Conservation (phyloP, 345 rosid species). For the Syzygium oleosum region DNA sequence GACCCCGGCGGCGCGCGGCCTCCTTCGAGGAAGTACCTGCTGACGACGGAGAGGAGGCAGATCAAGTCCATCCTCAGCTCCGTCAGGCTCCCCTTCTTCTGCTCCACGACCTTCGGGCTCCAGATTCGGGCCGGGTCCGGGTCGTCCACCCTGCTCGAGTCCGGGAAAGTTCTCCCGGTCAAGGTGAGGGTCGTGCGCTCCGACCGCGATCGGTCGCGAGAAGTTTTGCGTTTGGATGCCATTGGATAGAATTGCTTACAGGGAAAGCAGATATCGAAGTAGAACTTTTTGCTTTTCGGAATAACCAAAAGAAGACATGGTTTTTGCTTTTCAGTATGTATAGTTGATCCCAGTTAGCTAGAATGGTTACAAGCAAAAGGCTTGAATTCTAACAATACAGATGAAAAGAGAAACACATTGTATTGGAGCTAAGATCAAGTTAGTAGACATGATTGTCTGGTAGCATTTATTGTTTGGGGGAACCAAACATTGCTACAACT, state of each 20-base stretch:
- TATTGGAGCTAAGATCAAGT: background rate
- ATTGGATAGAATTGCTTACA: background rate
- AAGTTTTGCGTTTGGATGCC: background rate
- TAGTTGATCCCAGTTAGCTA: background rate
- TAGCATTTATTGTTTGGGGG: background rate
- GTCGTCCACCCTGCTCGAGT: slow-evolving; percentile 49
- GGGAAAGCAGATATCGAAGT: too few species aligned
- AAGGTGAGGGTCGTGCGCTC: slow-evolving; percentile 31
- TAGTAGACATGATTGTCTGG: background rate
- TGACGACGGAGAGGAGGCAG: slow-evolving; percentile 70
- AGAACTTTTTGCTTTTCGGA: too few species aligned
- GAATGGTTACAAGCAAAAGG: background rate
- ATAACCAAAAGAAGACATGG: too few species aligned
- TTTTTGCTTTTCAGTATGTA: background rate
- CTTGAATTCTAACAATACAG: background rate
- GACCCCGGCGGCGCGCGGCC: slow-evolving; percentile 19
- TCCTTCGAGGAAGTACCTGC: slow-evolving; percentile 49
- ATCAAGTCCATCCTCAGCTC: slow-evolving; percentile 55
- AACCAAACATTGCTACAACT: background rate
- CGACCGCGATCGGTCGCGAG: background rate
- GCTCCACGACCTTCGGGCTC: slow-evolving; percentile 69
- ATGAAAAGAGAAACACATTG: background rate
- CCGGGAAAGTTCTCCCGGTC: slow-evolving; percentile 74
- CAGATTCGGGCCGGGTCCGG: slow-evolving; percentile 88
- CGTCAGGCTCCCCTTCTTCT: slow-evolving; percentile 54